phyloP scores from a whole-genome alignment of 805 yeast species.

The Candida boleticola region DNA sequence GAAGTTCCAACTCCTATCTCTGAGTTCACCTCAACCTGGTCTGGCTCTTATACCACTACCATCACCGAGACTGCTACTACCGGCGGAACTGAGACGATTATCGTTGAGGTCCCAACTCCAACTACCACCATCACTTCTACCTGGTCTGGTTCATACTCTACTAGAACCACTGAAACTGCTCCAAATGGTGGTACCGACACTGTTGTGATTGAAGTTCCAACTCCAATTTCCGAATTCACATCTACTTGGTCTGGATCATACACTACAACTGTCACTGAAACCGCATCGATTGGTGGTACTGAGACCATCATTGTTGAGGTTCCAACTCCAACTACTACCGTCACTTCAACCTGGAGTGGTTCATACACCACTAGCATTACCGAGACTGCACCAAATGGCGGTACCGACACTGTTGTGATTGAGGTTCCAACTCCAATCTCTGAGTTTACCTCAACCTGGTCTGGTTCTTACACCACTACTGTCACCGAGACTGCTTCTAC shows the following conservation, averaged over 20 bases:
- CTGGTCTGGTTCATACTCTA: conserved; percentile 3
- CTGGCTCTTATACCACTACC: conserved; percentile 9
- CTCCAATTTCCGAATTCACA: neutral
- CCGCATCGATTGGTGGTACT: conserved; percentile 5
- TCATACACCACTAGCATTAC: conserved; percentile 19
- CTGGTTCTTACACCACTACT: conserved; percentile 7
- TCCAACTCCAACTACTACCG: conserved; percentile 12
- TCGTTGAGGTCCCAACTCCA: conserved; percentile 13
- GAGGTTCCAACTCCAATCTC: conserved; percentile 13
- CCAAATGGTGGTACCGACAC: conserved; percentile 7
- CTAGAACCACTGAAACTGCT: conserved; percentile 3
- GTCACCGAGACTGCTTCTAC: neutral
- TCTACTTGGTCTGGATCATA: conserved; percentile 14
- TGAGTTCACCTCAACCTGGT: conserved; percentile 10
- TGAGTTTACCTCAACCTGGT: conserved; percentile 5
- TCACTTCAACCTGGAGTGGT: conserved; percentile 19
- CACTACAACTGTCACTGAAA: conserved; percentile 7
- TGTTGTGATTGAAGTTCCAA: conserved; percentile 14
- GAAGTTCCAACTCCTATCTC: conserved; percentile 15
- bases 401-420: conserved; percentile 21
- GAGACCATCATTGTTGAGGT: conserved; percentile 8
- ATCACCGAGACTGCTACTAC: conserved; percentile 3
- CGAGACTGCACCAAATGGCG: conserved; percentile 9
- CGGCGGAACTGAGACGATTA: conserved; percentile 11
- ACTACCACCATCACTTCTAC: conserved; percentile 7